These are phyloP conservation scores for Mortierella sp. DNA, from an alignment of 371 early-diverging fungal genomes.

Conservation along the genomic window DNA sequence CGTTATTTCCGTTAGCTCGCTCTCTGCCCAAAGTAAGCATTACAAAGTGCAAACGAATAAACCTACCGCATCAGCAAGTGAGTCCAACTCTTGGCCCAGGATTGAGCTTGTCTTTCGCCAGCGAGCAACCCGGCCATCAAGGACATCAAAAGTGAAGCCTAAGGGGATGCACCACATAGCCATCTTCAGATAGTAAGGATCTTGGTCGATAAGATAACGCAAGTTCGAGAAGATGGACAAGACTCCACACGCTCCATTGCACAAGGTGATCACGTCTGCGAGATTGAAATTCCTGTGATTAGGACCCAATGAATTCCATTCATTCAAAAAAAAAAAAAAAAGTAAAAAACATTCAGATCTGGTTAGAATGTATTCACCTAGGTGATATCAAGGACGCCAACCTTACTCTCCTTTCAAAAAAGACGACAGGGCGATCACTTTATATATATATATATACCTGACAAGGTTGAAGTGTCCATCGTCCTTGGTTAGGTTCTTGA, in stretches of 20 bases:
- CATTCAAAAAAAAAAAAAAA: not conserved
- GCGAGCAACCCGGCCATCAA: slow-evolving; percentile 92
- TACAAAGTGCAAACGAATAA: not conserved
- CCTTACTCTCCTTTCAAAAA: not conserved
- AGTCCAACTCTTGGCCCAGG: slow-evolving; percentile 86
- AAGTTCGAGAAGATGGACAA: slow-evolving; percentile 84
- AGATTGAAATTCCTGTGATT: slow-evolving; percentile 77
- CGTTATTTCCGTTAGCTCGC: too few species aligned
- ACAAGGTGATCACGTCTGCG: slow-evolving; percentile 89
- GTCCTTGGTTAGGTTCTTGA: slow-evolving; percentile 54
- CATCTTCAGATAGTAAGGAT: slow-evolving; percentile 71
- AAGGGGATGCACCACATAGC: slow-evolving; percentile 83
- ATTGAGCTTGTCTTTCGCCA: slow-evolving; percentile 83
- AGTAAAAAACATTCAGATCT: slow-evolving; percentile 12
- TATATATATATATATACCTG: slow-evolving; percentile 25
- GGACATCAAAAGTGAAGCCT: slow-evolving; percentile 85
- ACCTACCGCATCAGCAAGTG: slow-evolving; percentile 88
- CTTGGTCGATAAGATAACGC: slow-evolving; percentile 81
- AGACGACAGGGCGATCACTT: not conserved
- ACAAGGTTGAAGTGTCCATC: slow-evolving; percentile 58
- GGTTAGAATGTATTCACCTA: not conserved
- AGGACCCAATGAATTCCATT: not conserved
- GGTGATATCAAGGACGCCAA: not conserved
- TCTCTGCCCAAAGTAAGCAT: too few species aligned
- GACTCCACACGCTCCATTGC: slow-evolving; percentile 89